Evolutionary conservation across 2,329 filamentous ascomycete species (phyloP), one percentile per base, ranked within the genome.

Genomic region (Acephala macrosclerotiorum): DNA sequence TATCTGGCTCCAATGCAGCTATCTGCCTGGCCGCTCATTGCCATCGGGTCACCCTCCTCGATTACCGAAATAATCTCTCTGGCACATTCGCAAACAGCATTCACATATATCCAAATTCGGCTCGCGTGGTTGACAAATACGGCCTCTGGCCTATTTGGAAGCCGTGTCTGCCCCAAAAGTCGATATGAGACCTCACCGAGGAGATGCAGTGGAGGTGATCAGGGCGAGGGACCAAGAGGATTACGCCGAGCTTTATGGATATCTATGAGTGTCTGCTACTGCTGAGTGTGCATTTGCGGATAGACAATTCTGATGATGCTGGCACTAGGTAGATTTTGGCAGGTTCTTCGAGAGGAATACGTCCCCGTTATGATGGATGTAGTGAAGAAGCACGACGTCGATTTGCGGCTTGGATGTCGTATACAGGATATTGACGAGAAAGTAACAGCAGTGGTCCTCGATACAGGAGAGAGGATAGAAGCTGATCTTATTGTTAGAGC

Each of bases 401-500:
- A 42, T 6, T n/a, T 42, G 16, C 16, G 40, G 14, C 40, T 42
- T 18, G 16, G 11, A 42, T 42, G 40, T 18, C 40, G 40, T 18
- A 16, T 42, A 2, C 11, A 42, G 40, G 40, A 42, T 18, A 42
- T n/a, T 42, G 40, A 42, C n/a, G 12, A 42, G 16, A n/a, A 42
- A 42, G 40, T 16, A 12, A 42, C 40, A 18, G 40, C 40, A 18
- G 40, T 42, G n/a, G 18, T 42, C 7, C 40, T 42, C 6, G 40
- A 42, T n/a, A 42, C 40, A n/a, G 40, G 40, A 42, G 40, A 42
- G 40, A 42, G 40, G 40, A 42, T 42, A 18, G 40, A 42, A 42
- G 40, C 40, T 2, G 40, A 42, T 18, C 40, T 42, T 16, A 42
- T 42, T 42, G 40, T 42, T 42, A 16, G 40, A 42, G 40, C 40